phyloP scores from a whole-genome alignment of 2,329 filamentous ascomycete genomes.

The Aureobasidium mangrovei region DNA sequence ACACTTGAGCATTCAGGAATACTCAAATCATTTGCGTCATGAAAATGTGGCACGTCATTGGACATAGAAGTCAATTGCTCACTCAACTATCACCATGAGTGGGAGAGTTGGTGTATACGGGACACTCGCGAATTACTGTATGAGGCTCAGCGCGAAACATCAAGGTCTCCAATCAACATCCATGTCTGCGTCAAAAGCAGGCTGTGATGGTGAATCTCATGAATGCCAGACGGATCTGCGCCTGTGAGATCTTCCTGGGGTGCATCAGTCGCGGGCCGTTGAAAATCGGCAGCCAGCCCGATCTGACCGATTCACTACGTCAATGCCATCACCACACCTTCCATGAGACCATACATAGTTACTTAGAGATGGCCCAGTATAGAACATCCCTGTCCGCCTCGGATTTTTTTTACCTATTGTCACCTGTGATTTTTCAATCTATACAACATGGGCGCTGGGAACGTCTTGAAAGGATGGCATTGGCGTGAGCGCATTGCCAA shows the following conservation, averaged over 20 bases:
- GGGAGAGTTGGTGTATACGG: background rate
- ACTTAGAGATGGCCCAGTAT: background rate
- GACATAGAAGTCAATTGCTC: background rate
- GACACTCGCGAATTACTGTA: background rate
- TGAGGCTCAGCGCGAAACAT: background rate
- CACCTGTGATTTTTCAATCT: background rate
- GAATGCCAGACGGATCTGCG: background rate
- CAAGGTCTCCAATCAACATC: background rate
- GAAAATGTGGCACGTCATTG: background rate
- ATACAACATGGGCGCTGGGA: background rate
- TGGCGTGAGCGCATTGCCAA: constrained; percentile 18
- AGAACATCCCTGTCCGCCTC: background rate
- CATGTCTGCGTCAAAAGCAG: background rate
- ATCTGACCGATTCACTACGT: background rate
- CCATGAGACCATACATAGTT: background rate
- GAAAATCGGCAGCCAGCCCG: background rate
- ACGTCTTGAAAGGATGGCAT: constrained; percentile 11
- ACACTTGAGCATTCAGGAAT: background rate
- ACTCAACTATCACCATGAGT: background rate
- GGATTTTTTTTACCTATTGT: background rate
- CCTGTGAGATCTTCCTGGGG: constrained; percentile 5
- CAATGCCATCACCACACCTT: constrained; percentile 1
- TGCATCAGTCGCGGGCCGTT: background rate
- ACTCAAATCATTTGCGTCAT: background rate
- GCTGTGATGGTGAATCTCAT: background rate